Evolutionary conservation across 2,329 filamentous ascomycete genomes (phyloP).

Genomic region (Ophiostoma himal-ulmi): DNA sequence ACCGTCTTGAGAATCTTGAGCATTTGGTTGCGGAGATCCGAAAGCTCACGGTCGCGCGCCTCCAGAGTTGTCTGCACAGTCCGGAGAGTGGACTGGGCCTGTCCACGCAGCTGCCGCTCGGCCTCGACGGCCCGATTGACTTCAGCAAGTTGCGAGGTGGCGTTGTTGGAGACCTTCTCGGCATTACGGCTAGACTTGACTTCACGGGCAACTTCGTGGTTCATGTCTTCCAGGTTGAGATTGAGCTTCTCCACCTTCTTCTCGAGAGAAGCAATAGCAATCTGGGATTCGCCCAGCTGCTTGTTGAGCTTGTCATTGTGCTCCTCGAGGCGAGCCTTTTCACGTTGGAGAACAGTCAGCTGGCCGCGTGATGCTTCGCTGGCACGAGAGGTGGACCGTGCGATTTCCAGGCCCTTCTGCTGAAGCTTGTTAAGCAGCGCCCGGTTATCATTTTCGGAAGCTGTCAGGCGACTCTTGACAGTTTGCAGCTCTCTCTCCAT

Average conservation of each 20-base stretch:
- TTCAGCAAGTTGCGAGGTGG: constrained; percentile 79
- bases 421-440: constrained; percentile 94
- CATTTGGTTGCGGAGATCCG: constrained; percentile 72
- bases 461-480: constrained; percentile 78
- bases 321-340: constrained; percentile 78
- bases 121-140: constrained; percentile 85
- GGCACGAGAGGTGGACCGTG: constrained; percentile 77
- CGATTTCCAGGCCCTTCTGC: constrained; percentile 94
- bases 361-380: constrained; percentile 77
- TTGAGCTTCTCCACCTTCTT: constrained; percentile 93
- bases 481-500: constrained; percentile 87
- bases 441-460: constrained; percentile 94
- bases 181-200: constrained; percentile 85
- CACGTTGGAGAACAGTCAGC: constrained; percentile 67
- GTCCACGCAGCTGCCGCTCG: constrained; percentile 75
- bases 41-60: constrained; percentile 71
- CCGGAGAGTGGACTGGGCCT: constrained; percentile 79
- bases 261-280: constrained; percentile 75
- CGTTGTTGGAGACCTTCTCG: constrained; percentile 77
- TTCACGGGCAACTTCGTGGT: constrained; percentile 84
- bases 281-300: constrained; percentile 78
- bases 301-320: constrained; percentile 73
- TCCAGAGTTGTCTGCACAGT: constrained; percentile 76
- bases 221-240: constrained; percentile 82
- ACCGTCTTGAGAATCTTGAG: constrained; percentile 80